phyloP scores from a whole-genome alignment of 2,329 filamentous ascomycete species.

The Aspergillus sp. region DNA sequence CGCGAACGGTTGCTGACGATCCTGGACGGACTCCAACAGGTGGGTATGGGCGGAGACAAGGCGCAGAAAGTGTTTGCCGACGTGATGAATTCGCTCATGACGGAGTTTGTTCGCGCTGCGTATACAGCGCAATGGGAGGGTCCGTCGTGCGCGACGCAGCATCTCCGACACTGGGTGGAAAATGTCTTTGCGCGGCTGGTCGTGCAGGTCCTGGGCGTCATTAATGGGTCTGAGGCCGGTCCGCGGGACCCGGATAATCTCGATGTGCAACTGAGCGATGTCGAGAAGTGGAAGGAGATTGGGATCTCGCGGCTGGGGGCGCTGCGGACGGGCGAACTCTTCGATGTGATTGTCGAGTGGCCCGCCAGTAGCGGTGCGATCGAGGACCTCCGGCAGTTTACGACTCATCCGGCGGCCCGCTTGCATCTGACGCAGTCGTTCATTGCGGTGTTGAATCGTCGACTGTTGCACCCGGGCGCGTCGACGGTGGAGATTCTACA shows the following conservation, averaged over 20 bases:
- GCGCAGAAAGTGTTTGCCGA: conserved; percentile 57
- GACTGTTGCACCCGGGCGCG: conserved; percentile 61
- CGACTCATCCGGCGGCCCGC: conserved; percentile 53
- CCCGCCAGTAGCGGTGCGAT: conserved; percentile 58
- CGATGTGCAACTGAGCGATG: conserved; percentile 39
- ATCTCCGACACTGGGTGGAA: conserved; percentile 55
- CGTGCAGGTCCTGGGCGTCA: conserved; percentile 46
- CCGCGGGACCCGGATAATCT: conserved; percentile 22
- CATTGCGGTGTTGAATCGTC: conserved; percentile 49
- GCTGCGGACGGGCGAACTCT: conserved; percentile 55
- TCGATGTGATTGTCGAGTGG: conserved; percentile 63
- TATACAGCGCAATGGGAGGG: conserved; percentile 58
- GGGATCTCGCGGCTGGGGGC: conserved; percentile 55
- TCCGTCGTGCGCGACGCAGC: conserved; percentile 46
- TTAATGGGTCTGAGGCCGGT: conserved; percentile 27
- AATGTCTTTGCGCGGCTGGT: conserved; percentile 53
- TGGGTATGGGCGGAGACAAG: conserved; percentile 55
- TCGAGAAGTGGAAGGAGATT: conserved; percentile 56
- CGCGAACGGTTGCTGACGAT: conserved; percentile 38
- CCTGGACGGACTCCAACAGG: conserved; percentile 47
- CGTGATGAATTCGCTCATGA: conserved; percentile 57
- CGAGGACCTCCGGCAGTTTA: conserved; percentile 59
- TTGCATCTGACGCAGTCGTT: conserved; percentile 56
- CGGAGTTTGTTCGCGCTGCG: conserved; percentile 54
- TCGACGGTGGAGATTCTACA: conserved; percentile 66